phyloP scores from a whole-genome alignment of 345 rosid species.

The Eucalyptus caleyi region DNA sequence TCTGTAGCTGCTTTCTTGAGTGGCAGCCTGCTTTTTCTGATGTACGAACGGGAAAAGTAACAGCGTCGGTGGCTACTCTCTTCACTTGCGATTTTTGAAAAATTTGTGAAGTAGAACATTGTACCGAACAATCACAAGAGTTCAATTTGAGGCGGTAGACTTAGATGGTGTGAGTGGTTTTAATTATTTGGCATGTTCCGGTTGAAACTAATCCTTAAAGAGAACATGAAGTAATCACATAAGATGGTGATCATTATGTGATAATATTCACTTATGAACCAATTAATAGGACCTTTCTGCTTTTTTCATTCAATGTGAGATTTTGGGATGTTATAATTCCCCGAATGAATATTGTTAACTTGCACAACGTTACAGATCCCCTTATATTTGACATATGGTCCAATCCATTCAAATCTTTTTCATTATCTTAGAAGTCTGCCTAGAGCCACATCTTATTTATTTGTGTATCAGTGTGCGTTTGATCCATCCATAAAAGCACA shows the following conservation, averaged over 20 bases:
- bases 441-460: rapidly evolving
- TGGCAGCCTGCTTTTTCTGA: not conserved
- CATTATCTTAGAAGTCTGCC: rapidly evolving
- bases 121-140: not conserved
- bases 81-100: not conserved
- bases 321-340: not conserved
- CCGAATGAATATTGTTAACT: rapidly evolving
- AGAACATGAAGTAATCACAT: not conserved
- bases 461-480: rapidly evolving
- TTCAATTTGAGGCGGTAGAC: not conserved
- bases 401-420: not conserved
- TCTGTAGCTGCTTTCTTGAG: not conserved
- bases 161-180: not conserved
- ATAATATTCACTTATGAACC: not conserved
- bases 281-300: rapidly evolving
- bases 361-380: rapidly evolving
- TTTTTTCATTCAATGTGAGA: not conserved
- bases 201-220: not conserved
- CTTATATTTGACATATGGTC: rapidly evolving
- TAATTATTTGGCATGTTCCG: not conserved
- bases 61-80: not conserved
- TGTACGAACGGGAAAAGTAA: not conserved
- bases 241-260: not conserved
- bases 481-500: not conserved
- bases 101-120: not conserved